Evolutionary conservation across 148 eudicot genomes (phyloP).

Genomic region (Cornus suecica): DNA sequence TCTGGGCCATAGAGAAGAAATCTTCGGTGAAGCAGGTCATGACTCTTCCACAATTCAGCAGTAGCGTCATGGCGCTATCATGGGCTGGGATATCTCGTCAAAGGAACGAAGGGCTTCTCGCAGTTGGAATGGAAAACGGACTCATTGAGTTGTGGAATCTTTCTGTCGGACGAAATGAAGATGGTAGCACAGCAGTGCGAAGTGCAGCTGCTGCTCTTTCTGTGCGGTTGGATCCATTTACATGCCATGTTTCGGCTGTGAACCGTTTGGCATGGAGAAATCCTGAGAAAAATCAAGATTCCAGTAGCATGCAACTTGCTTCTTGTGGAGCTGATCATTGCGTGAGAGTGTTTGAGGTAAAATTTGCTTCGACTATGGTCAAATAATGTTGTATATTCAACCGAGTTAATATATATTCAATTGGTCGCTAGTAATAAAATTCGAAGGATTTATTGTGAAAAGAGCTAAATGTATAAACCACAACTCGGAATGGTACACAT

Average conservation of each 20-base stretch:
- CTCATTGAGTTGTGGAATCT: conserved; percentile 75
- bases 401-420: too few relatives aligned
- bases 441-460: too few relatives aligned
- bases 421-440: too few relatives aligned
- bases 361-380: conserved; percentile 15
- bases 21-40: conserved; percentile 47
- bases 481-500: too few relatives aligned
- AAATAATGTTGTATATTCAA: neutral
- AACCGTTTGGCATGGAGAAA: conserved; percentile 74
- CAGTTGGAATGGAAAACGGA: conserved; percentile 89
- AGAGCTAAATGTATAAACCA: too few relatives aligned
- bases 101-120: conserved; percentile 57
- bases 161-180: conserved; percentile 26
- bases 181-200: conserved; percentile 13
- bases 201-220: conserved; percentile 34
- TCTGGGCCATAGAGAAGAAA: conserved; percentile 63
- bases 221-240: conserved; percentile 49
- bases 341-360: conserved; percentile 64
- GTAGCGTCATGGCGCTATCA: conserved; percentile 79
- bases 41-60: conserved; percentile 62
- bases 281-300: conserved; percentile 44
- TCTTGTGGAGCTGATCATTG: conserved; percentile 95
- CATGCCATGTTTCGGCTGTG: conserved; percentile 81
- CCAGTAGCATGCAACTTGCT: conserved; percentile 55
- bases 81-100: conserved; percentile 66